Percentiles rank a stretch among this genome's conserved stretches.
Conservation (phyloP, 495 filamentous ascomycete genomes). For the Hypoxylon rickii region DNA sequence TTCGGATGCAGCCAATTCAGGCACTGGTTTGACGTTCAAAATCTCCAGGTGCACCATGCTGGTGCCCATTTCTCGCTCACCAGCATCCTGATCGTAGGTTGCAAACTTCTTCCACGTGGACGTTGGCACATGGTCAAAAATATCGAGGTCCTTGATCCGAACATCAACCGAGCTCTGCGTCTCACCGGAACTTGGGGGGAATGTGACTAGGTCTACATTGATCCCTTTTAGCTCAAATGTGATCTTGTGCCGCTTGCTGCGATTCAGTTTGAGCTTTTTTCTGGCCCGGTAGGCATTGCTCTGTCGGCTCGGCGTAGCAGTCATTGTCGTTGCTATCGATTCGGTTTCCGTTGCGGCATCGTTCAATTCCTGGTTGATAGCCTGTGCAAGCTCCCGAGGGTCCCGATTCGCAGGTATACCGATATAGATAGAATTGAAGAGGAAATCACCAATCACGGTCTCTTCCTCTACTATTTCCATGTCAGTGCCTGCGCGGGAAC, state of each 20-base stretch:
- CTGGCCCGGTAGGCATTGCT: slow-evolving; percentile 48
- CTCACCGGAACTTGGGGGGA: slow-evolving; percentile 76
- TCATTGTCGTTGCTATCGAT: slow-evolving; percentile 76
- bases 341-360: slow-evolving; percentile 87
- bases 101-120: slow-evolving; percentile 99
- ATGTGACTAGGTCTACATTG: slow-evolving; percentile 80
- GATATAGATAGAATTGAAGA: slow-evolving; percentile 99
- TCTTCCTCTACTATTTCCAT: slow-evolving; percentile 74
- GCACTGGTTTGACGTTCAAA: slow-evolving; percentile 81
- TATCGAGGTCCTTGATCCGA: slow-evolving; percentile 77
- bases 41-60: slow-evolving; percentile 91
- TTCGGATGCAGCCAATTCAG: slow-evolving; percentile 84
- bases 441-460: slow-evolving; percentile 86
- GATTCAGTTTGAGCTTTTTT: slow-evolving; percentile 72
- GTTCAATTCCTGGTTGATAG: slow-evolving; percentile 86
- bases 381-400: slow-evolving; percentile 74
- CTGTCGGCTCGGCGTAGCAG: slow-evolving; percentile 61
- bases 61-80: slow-evolving; percentile 78
- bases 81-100: slow-evolving; percentile 87
- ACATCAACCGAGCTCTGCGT: slow-evolving; percentile 86
- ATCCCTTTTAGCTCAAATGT: slow-evolving; percentile 91
- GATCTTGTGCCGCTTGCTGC: slow-evolving; percentile 92
- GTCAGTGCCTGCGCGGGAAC: slow-evolving; percentile 50
- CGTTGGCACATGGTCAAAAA: slow-evolving; percentile 92
- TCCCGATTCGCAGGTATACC: slow-evolving; percentile 86